These are phyloP conservation scores for Polytrichum commune DNA, from an alignment of 225 moss, liverwort and hornwort species.

Conservation along the genomic window DNA sequence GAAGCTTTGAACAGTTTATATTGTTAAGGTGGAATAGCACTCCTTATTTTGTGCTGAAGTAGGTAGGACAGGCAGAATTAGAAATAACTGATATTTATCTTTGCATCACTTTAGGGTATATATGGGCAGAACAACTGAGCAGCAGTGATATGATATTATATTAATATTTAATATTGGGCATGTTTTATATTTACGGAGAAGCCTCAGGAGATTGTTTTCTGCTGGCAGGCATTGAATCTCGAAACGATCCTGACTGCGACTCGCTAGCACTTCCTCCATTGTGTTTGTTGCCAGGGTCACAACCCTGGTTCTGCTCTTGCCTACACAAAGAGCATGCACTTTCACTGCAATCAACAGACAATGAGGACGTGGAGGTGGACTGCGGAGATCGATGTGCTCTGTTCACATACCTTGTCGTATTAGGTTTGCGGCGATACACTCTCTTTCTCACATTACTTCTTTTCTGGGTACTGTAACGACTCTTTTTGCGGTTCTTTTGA, in stretches of 20 bases:
- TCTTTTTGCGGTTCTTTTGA: too few relatives aligned
- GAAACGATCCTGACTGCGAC: conserved; percentile 20
- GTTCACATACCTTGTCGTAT: background rate
- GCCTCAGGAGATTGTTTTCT: conserved; percentile 17
- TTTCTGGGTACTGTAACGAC: background rate
- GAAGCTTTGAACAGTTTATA: too few relatives aligned
- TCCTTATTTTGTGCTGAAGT: too few relatives aligned
- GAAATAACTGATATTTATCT: too few relatives aligned
- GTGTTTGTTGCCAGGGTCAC: background rate
- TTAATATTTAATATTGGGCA: too few relatives aligned
- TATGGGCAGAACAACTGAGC: too few relatives aligned
- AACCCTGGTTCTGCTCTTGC: background rate
- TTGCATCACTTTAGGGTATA: too few relatives aligned
- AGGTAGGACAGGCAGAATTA: too few relatives aligned
- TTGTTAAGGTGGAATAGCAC: too few relatives aligned
- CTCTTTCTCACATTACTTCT: background rate
- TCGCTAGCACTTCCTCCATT: conserved; percentile 9
- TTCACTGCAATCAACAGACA: conserved; percentile 8
- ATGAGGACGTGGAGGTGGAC: conserved; percentile 8
- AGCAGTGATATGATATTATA: too few relatives aligned
- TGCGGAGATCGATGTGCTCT: background rate
- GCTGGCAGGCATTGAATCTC: conserved; percentile 16
- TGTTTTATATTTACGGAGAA: conserved; percentile 13
- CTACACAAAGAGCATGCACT: conserved; percentile 16
- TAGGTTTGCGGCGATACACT: background rate